These are phyloP conservation scores for Trichoderma koningiopsis DNA, from an alignment of 2,329 filamentous ascomycete genomes.

Conservation along the genomic window DNA sequence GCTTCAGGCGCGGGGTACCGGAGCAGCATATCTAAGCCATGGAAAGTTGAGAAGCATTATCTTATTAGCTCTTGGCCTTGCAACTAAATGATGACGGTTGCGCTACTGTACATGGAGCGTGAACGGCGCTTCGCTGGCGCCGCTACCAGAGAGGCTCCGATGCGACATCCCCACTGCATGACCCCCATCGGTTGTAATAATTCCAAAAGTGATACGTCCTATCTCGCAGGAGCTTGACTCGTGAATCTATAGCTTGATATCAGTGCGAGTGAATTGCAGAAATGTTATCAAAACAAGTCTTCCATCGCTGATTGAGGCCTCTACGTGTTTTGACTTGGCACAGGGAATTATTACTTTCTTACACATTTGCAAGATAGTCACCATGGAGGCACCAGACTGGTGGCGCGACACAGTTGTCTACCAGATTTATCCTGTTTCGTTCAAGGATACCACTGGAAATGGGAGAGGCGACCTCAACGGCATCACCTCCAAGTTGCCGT, in stretches of 20 bases:
- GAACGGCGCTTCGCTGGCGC: background rate
- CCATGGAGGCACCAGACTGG: slow-evolving; percentile 39
- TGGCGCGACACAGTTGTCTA: slow-evolving; percentile 60
- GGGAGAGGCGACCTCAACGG: slow-evolving; percentile 56
- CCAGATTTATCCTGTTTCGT: slow-evolving; percentile 60
- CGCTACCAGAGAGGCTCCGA: background rate
- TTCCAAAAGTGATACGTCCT: background rate
- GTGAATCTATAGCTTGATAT: background rate
- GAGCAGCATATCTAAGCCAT: background rate
- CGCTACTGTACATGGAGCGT: background rate
- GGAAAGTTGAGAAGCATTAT: background rate
- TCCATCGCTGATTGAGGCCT: background rate
- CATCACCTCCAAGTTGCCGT: slow-evolving; percentile 56
- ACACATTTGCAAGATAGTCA: background rate
- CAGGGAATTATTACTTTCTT: background rate
- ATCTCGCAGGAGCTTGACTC: no score
- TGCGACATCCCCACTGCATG: background rate
- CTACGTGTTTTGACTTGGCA: background rate
- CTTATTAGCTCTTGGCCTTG: background rate
- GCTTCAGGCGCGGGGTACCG: background rate
- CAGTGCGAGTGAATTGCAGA: background rate
- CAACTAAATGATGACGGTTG: background rate
- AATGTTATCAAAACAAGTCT: background rate
- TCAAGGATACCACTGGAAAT: slow-evolving; percentile 57
- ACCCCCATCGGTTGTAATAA: background rate